A percentile compares a stretch with the other conserved stretches of the same genome.
Evolutionary conservation across 148 eudicot species (phyloP).

Genomic region (Vaccinium corymbosum): DNA sequence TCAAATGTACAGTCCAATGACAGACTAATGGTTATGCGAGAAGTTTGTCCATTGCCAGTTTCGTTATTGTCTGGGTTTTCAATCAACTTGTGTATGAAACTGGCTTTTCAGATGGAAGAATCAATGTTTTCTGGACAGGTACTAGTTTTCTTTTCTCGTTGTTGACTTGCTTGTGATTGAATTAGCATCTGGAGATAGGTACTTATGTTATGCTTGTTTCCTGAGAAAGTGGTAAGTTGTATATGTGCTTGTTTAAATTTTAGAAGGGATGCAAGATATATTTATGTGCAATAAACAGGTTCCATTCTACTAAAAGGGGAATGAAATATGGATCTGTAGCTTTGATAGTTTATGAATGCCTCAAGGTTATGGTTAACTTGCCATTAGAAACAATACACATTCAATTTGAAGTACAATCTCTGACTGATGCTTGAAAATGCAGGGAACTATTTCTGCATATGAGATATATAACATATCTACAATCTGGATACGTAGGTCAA

Average conservation of each 20-base stretch:
- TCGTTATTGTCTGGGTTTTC: slow-evolving; percentile 86
- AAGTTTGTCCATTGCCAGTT: slow-evolving; percentile 79
- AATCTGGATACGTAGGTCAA: neutral
- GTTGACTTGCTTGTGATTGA: slow-evolving; percentile 6
- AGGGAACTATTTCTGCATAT: neutral
- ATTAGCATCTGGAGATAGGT: neutral
- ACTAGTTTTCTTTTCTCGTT: slow-evolving; percentile 4
- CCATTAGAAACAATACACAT: neutral
- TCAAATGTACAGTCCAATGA: slow-evolving; percentile 73
- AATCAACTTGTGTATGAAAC: slow-evolving; percentile 67
- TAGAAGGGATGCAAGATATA: neutral
- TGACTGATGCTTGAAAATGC: neutral
- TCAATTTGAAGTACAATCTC: neutral
- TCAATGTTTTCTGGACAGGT: slow-evolving; percentile 95
- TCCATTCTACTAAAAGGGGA: neutral
- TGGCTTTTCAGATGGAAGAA: slow-evolving; percentile 89
- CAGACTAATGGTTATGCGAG: slow-evolving; percentile 77
- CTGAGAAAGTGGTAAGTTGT: neutral
- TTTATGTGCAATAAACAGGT: neutral
- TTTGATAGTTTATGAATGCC: neutral
- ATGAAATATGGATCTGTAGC: neutral
- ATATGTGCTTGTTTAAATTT: neutral
- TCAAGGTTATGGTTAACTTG: neutral
- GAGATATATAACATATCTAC: neutral
- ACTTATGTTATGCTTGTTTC: neutral